Base-by-base conservation (phyloP, 768 basidiomycete genomes). In the Tulasnella sp. region DNA sequence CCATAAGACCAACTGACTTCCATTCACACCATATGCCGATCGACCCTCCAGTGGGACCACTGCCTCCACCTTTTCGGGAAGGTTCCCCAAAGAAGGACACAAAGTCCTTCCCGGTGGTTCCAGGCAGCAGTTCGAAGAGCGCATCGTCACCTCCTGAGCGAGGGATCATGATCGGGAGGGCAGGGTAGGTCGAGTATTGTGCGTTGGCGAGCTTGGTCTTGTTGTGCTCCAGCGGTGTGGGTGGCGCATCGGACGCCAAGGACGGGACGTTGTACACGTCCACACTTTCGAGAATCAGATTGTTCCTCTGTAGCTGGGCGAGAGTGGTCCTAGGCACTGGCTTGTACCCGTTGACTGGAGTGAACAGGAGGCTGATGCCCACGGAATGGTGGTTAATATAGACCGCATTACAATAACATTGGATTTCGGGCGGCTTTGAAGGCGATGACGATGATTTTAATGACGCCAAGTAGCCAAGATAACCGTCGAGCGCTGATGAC, bases 21-120 rank as follows among this genome's bases (percentile, higher is more conserved):
- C 92, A 96, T 70, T 96, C 91, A 63, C 91, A 87, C 89, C 91
- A 96, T 64, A 94, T 90, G 27, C 84, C 84, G 64, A 94, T 87
- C 30, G 85, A 89, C 41, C 87, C 87, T 1, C 82, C 80, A 21
- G 84, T 85, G 11, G 89, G 88, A 0, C 89, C 89, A 8, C 81
- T 74, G 1, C 93, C 92, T 21, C 92, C 92, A 5, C 93, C 93
- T 69, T 96, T 98, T 62, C 88, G 77, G 66, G 80, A 80, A 5
- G 93, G 93, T 70, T 97, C 93, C 9, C 92, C 92, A 46, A 96
- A 68, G 46, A 70, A 68, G 25, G 70, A 65, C 8, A 96, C 86
- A 61, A 98, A 82, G 0, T 90, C 82, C 66, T 84, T 83, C 2
- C 91, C 93, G 10, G 80, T 80, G 22, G 81, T 83, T 49, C 73